A percentile compares a stretch with the other conserved stretches of the same genome.
Conservation (phyloP, 2,329 filamentous ascomycete genomes). For the Chaetothyriales sp. region DNA sequence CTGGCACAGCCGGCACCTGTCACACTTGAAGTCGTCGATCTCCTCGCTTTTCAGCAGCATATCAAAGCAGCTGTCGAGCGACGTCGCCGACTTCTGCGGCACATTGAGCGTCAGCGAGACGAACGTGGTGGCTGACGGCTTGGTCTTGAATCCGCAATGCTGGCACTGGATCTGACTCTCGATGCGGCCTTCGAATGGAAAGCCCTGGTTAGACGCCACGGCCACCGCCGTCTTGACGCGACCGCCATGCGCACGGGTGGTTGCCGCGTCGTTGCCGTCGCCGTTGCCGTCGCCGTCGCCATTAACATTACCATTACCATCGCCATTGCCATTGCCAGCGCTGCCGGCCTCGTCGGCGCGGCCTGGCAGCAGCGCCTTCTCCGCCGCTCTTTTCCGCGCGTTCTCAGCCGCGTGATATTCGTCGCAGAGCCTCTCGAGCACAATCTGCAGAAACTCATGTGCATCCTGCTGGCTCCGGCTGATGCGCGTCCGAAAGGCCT, state of each 20-base stretch:
- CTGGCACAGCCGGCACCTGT: slow-evolving; percentile 76
- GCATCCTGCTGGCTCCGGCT: slow-evolving; percentile 94
- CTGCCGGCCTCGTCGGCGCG: slow-evolving; percentile 17
- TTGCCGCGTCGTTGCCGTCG: slow-evolving; percentile 20
- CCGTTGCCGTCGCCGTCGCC: slow-evolving; percentile 26
- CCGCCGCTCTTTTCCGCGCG: slow-evolving; percentile 41
- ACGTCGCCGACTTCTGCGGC: slow-evolving; percentile 66
- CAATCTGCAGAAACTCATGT: slow-evolving; percentile 89
- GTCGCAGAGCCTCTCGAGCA: slow-evolving; percentile 81
- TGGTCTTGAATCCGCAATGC: slow-evolving; percentile 79
- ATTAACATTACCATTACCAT: no score
- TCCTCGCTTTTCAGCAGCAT: slow-evolving; percentile 87
- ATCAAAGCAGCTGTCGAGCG: slow-evolving; percentile 79
- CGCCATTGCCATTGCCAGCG: slow-evolving; percentile 25
- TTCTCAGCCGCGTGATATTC: slow-evolving; percentile 79
- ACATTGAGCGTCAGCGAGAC: slow-evolving; percentile 87
- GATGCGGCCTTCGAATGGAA: slow-evolving; percentile 80
- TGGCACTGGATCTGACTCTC: slow-evolving; percentile 94
- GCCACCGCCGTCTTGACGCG: slow-evolving; percentile 24
- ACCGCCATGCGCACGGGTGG: neutral
- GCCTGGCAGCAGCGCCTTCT: slow-evolving; percentile 9
- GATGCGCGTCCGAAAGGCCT: slow-evolving; percentile 77
- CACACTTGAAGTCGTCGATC: slow-evolving; percentile 94
- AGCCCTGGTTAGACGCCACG: slow-evolving; percentile 45
- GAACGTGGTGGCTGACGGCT: slow-evolving; percentile 68